Base-by-base conservation (phyloP, 2,329 filamentous ascomycete species). In the Zasmidium angulare region DNA sequence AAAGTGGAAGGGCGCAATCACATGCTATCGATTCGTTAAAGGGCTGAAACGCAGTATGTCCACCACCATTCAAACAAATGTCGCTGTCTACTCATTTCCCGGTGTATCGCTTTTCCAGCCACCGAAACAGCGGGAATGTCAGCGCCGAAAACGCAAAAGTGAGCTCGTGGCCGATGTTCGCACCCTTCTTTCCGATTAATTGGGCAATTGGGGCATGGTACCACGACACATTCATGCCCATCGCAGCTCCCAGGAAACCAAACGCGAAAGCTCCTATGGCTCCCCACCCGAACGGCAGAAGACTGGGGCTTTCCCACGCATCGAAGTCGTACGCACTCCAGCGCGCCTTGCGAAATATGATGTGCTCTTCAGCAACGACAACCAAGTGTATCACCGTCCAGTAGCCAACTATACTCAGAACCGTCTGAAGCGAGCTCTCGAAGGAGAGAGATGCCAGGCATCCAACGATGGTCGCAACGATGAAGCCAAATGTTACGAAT, bases 191-290 rank as follows among this genome's bases (percentile, higher is more conserved):
- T 1, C 60, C 60, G 21, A 62, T 55, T 20, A 59, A 48, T 9
- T 29, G 22, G 7, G 57, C 60, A n/a, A 60, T 58, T 10, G 60
- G 57, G 9, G 53, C 57, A 26, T 21, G 57, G 31, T 57, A 62
- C 53, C 60, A 62, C 2, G 53, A 55, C 49, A 54, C 53, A n/a
- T 60, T 59, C 57, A 60, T 62, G 7, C 60, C 60, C 11, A 62
- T 20, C 3, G 57, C 56, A 4, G 60, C 57, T n/a, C 60, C 57
- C 7, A 60, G 50, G 19, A 62, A 60, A 19, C 60, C 60, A 31
- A 62, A 60, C 11, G 24, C 46, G 23, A 60, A 60, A 0, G 49
- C 60, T 10, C 24, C 53, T 40, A 63, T 58, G n/a, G 48, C 54
- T 3, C 43, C 60, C 50, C 55, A 60, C 6, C 60, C 57, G 24